These are phyloP conservation scores for Knufia fluminis DNA, from an alignment of 2,329 filamentous ascomycete species.

Conservation along the genomic window DNA sequence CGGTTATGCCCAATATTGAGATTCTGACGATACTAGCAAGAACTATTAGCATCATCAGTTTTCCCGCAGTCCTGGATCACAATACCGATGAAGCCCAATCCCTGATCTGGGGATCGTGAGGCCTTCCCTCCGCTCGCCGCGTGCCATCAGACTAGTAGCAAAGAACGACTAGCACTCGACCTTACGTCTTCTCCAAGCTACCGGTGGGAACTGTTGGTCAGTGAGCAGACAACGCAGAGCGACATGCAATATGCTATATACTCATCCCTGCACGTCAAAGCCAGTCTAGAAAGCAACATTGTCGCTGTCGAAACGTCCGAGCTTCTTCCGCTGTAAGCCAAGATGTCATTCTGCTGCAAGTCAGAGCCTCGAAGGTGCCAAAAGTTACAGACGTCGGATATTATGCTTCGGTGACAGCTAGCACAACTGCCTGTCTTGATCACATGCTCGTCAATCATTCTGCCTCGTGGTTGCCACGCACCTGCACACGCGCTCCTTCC, in stretches of 20 bases:
- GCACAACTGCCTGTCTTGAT: not conserved
- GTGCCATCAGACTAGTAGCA: not conserved
- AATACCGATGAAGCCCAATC: not conserved
- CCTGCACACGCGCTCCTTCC: not conserved
- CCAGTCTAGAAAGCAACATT: not conserved
- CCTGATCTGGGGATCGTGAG: not conserved
- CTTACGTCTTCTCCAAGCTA: not conserved
- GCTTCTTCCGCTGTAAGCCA: no score
- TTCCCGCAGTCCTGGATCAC: not conserved
- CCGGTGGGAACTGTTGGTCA: not conserved
- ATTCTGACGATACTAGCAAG: not conserved
- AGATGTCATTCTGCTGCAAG: no score
- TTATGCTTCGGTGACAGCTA: not conserved
- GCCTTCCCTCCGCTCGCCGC: not conserved
- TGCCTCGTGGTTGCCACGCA: not conserved
- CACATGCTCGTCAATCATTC: not conserved
- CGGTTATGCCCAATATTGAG: not conserved
- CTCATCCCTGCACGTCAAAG: conserved; percentile 1
- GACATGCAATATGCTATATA: conserved; percentile 7
- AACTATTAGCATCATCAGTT: not conserved
- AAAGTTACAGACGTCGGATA: not conserved
- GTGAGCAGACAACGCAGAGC: no score
- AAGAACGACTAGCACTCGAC: no score
- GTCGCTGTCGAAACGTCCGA: not conserved
- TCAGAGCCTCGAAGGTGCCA: no score